A percentile compares a stretch with the other conserved stretches of the same genome.
phyloP scores from a whole-genome alignment of 768 basidiomycete species.

The Kwoniella mangroviensis region DNA sequence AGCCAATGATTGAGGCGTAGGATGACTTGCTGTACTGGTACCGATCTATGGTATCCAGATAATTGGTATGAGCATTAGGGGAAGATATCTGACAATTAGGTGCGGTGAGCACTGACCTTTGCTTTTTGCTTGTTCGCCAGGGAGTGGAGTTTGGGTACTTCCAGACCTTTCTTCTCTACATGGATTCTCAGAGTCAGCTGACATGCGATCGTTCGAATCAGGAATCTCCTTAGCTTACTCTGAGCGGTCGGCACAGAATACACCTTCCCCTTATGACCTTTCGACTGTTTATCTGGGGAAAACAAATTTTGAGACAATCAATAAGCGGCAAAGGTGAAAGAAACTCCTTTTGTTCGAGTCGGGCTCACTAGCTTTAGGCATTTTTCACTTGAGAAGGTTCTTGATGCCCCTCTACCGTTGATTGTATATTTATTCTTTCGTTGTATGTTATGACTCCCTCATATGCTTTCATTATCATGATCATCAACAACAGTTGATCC shows the following conservation, averaged over 20 bases:
- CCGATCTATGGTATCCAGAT: conserved; percentile 55
- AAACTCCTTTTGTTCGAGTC: not conserved
- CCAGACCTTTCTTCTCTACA: conserved; percentile 76
- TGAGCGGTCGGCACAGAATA: conserved; percentile 43
- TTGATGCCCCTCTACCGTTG: too few relatives aligned
- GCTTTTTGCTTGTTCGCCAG: conserved; percentile 49
- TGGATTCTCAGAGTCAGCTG: not conserved
- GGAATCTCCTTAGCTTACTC: conserved; percentile 26
- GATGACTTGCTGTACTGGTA: conserved; percentile 13
- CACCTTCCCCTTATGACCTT: conserved; percentile 39
- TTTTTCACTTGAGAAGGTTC: conserved; percentile 9
- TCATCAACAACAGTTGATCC: not conserved
- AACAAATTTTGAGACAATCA: not conserved
- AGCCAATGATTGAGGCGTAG: conserved; percentile 20
- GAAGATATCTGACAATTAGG: not conserved
- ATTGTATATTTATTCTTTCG: not conserved
- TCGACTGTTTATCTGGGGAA: conserved; percentile 30
- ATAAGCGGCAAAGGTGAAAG: conserved; percentile 14
- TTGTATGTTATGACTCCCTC: not conserved
- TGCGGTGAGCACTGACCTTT: conserved; percentile 30
- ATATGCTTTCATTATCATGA: not conserved
- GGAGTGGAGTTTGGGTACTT: conserved; percentile 79
- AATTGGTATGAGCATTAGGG: conserved; percentile 40
- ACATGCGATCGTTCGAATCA: not conserved
- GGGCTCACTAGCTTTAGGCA: conserved; percentile 51